These are phyloP conservation scores for Neofusicoccum cordaticola DNA, from an alignment of 2,329 filamentous ascomycete genomes.

Conservation along the genomic window DNA sequence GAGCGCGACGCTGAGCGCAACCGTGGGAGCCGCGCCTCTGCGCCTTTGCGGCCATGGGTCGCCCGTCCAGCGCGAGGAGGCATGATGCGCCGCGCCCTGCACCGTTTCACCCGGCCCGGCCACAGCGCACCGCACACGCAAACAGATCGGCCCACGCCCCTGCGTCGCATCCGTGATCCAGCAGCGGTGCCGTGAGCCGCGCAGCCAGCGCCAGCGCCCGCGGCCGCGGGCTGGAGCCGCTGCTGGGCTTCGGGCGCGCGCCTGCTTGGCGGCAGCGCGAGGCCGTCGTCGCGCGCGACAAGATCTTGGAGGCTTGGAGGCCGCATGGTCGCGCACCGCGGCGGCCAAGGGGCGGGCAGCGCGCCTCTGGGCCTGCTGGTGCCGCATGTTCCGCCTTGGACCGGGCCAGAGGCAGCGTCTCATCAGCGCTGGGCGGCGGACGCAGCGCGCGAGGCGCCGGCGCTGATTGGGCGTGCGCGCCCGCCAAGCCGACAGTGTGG, in stretches of 20 bases:
- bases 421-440: conserved; percentile 16
- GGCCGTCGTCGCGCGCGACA: not conserved
- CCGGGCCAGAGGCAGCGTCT: conserved; percentile 11
- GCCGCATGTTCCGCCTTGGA: conserved; percentile 16
- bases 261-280: not conserved
- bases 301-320: not conserved
- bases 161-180: not conserved
- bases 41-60: not conserved
- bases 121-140: not conserved
- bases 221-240: no score
- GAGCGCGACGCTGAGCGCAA: not conserved
- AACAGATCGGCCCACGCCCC: conserved; percentile 8
- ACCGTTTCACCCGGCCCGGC: conserved; percentile 5
- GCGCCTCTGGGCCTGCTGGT: not conserved
- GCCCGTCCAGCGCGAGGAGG: not conserved
- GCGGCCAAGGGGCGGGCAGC: conserved; percentile 1
- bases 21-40: no score
- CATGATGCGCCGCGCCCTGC: not conserved
- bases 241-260: not conserved
- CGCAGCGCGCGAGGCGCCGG: not conserved
- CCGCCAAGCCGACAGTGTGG: conserved; percentile 1
- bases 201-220: not conserved
- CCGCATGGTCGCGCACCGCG: not conserved
- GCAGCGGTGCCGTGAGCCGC: not conserved
- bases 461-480: not conserved